phyloP scores from a whole-genome alignment of 1,284 basidiomycete genomes.

The Cryptococcus jaspeensis region DNA sequence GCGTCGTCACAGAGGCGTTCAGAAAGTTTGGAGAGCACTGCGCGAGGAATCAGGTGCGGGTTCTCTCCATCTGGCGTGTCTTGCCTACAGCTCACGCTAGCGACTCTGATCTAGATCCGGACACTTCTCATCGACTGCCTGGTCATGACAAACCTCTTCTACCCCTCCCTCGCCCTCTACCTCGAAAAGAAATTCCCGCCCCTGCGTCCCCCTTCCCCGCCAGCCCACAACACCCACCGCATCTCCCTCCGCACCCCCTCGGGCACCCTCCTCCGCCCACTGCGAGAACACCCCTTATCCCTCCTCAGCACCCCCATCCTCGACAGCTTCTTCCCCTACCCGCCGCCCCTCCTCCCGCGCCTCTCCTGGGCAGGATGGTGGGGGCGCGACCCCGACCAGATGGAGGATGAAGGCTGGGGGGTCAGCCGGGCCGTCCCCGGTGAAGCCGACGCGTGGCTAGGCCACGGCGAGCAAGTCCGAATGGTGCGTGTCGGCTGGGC shows the following conservation, averaged over 20 bases:
- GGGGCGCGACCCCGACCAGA: conserved; percentile 25
- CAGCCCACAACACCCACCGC: conserved; percentile 22
- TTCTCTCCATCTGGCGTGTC: not conserved
- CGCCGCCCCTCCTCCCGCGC: conserved; percentile 43
- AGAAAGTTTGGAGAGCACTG: conserved; percentile 50
- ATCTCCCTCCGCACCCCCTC: conserved; percentile 14
- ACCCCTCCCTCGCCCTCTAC: conserved; percentile 83
- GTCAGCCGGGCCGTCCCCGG: conserved; percentile 6
- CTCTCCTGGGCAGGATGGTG: conserved; percentile 43
- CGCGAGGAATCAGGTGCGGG: conserved; percentile 49
- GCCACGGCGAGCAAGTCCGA: conserved; percentile 25
- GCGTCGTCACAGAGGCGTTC: conserved; percentile 40
- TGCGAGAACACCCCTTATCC: conserved; percentile 33
- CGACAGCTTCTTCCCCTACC: conserved; percentile 45
- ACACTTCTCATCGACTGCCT: conserved; percentile 89
- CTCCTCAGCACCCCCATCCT: conserved; percentile 39
- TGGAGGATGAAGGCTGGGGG: conserved; percentile 17
- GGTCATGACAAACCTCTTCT: conserved; percentile 93
- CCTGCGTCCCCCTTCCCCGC: conserved; percentile 21
- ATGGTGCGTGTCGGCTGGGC: conserved; percentile 43
- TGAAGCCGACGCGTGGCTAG: not conserved
- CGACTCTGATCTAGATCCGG: conserved; percentile 63
- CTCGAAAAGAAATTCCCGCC: conserved; percentile 54
- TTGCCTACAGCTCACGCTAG: not conserved
- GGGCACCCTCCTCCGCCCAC: conserved; percentile 1